Evolutionary conservation across 495 filamentous ascomycete species (phyloP), one percentile per base, ranked within the genome.

Genomic region (Neurospora sp.): DNA sequence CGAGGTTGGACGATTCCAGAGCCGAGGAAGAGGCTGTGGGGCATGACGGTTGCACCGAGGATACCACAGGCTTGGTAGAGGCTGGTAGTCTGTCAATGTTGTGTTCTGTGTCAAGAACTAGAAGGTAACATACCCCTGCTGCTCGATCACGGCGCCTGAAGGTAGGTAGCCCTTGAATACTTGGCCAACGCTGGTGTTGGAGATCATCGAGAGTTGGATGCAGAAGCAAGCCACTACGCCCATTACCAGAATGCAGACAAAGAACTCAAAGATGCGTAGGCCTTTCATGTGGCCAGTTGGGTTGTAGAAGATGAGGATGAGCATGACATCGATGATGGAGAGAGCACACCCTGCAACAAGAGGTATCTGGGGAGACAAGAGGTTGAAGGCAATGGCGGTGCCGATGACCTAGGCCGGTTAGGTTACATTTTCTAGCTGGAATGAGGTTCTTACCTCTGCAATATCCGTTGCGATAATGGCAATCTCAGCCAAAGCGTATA

Each of bases 1-100:
- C 94, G 90, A 11, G 92, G 84, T 80, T 97, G 93, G 0, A 97
- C 93, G 69, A 97, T 91, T 13, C 93, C 94, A 69, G 90, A 93
- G n/a, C 94, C 94, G 8, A 97, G 87, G 77, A 94, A 97, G 38
- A 97, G 86, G 69, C 90, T 93, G 81, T 97, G 94, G 5, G 94
- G 94, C 94, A 97, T 97, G 31, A 97, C 93, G 3, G 94, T 97
- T 19, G 94, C 94, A 31, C 94, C 94, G 13, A 97, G 87, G 75
- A 97, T 97, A 72, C 94, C 94, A 78, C 94, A 97, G 71, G 93
- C 91, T 81, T 96, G 92, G 82, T 95, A 97, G 17, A 97, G 81
- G 38, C 79, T 72, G 37, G 43, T 28, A 7, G 36, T 37, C 1
- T 19, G 24, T 34, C 37, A 36, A 42, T 72, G 69, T 48, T 21